phyloP scores from a whole-genome alignment of 1,284 basidiomycete genomes.

The Irpex sp. region DNA sequence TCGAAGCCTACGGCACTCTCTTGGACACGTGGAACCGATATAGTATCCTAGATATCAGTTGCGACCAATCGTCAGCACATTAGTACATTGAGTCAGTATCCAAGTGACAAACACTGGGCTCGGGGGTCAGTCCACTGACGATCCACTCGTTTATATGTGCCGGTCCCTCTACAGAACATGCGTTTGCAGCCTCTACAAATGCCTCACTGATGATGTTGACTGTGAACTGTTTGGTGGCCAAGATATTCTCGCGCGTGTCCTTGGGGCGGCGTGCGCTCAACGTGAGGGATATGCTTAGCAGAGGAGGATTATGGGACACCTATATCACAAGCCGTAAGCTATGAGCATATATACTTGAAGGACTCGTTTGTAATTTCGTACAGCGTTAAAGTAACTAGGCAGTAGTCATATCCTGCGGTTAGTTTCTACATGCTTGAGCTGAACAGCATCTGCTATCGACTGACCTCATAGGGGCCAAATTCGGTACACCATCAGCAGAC shows the following conservation, averaged over 20 bases:
- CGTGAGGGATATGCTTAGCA: conserved; percentile 14
- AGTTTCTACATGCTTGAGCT: background rate
- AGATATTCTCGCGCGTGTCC: conserved; percentile 70
- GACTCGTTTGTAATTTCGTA: conserved; percentile 16
- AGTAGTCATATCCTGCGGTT: background rate
- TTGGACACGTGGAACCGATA: conserved; percentile 47
- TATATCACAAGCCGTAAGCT: background rate
- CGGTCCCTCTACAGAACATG: conserved; percentile 65
- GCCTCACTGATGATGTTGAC: conserved; percentile 76
- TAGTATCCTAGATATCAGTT: background rate
- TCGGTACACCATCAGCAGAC: conserved; percentile 48
- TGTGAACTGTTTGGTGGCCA: conserved; percentile 65
- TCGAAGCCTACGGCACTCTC: conserved; percentile 75
- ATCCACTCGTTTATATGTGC: conserved; percentile 68
- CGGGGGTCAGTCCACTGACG: conserved; percentile 66
- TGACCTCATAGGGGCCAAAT: conserved; percentile 52
- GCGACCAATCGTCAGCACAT: background rate
- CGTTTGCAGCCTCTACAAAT: conserved; percentile 72
- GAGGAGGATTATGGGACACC: conserved; percentile 16
- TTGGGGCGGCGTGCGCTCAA: conserved; percentile 29
- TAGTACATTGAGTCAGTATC: background rate
- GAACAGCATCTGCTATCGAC: background rate
- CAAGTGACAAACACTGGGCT: conserved; percentile 41
- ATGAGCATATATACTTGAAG: background rate
- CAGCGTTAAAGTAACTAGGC: conserved; percentile 55